A percentile compares a stretch with the other conserved stretches of the same genome.
Evolutionary conservation across 2,329 filamentous ascomycete genomes (phyloP).

Genomic region (Cryphonectria parasitica): DNA sequence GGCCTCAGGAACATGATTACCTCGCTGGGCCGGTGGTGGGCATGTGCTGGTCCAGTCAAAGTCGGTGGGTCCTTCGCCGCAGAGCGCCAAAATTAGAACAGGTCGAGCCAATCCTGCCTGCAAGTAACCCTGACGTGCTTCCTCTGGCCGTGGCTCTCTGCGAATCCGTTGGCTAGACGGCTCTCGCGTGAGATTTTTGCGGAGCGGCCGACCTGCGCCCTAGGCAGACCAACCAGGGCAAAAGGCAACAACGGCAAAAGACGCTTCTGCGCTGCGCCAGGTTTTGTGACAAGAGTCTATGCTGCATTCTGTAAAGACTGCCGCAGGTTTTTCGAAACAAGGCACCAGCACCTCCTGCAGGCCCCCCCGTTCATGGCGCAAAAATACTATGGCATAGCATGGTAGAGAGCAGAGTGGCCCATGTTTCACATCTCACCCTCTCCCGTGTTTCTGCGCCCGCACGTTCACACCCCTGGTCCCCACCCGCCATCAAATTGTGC

Average conservation of each 20-base stretch:
- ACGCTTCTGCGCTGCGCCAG: neutral
- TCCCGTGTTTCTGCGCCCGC: slow-evolving; percentile 21
- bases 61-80: neutral
- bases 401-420: slow-evolving; percentile 2
- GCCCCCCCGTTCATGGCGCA: neutral
- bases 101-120: neutral
- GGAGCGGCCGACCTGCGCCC: slow-evolving; percentile 1
- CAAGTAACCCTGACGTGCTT: neutral
- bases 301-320: neutral
- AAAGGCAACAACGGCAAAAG: neutral
- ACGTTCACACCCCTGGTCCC: slow-evolving; percentile 3
- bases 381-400: neutral
- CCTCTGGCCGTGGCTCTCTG: neutral
- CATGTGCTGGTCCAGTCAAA: neutral
- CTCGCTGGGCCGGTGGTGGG: neutral
- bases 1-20: neutral
- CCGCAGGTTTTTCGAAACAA: slow-evolving; percentile 2
- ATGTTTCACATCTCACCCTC: slow-evolving; percentile 19
- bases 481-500: slow-evolving; percentile 1
- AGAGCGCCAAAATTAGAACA: slow-evolving; percentile 4
- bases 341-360: slow-evolving; percentile 8
- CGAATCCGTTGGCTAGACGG: neutral
- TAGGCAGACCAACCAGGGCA: too few relatives aligned
- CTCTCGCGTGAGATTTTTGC: slow-evolving; percentile 5
- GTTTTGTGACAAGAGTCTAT: neutral